Evolutionary conservation across 768 basidiomycete species (phyloP), one percentile per base, ranked within the genome.

Genomic region (Lepiota venenata): DNA sequence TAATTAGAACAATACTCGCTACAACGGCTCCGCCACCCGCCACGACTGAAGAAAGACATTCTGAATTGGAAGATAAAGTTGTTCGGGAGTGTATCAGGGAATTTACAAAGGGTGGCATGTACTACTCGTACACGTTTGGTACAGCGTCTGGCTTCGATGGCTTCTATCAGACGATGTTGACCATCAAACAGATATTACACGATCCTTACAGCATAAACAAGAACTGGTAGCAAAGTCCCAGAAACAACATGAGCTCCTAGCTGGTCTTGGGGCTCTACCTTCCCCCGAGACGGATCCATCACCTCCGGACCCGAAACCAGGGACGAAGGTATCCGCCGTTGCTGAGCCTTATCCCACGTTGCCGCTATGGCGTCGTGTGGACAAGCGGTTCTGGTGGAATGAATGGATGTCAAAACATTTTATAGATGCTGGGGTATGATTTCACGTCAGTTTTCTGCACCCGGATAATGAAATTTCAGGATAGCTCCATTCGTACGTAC

Each of bases 301-400:
- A n/a, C 49, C 60, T 12, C 52, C 58, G 4, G 65, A 56, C 36
- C 56, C 66, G 1, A 60, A 62, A 55, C 61, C 61, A 36, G 60
- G 70, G 37, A 71, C 69, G 35, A 75, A 75, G 29, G 69, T 78
- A 12, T 78, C 85, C 44, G 71, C 78, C 7, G 68, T 89, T 20
- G 74, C 77, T 11, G 94, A 97, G 66, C 91, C 93, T 0, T 77
- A 82, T 56, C 73, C 87, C 0, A 83, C 82, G 0, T 76, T 95
- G 12, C 95, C 97, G 0, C 77, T 98, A 3, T 98, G 96, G 94
- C 80, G 93, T 22, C 77, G 93, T 11, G 91, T 93, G 0, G 92
- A 98, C 61, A 79, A 80, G 44, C 86, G 89, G 40, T 98, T 92
- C 67, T 98, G 94, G 90, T 98, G 94, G 93, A 99, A 98, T 63